A percentile compares a stretch with the other conserved stretches of the same genome.
These are phyloP conservation scores for Setaria italica DNA, from an alignment of 202 grass and related monocot genomes.

Conservation along the genomic window DNA sequence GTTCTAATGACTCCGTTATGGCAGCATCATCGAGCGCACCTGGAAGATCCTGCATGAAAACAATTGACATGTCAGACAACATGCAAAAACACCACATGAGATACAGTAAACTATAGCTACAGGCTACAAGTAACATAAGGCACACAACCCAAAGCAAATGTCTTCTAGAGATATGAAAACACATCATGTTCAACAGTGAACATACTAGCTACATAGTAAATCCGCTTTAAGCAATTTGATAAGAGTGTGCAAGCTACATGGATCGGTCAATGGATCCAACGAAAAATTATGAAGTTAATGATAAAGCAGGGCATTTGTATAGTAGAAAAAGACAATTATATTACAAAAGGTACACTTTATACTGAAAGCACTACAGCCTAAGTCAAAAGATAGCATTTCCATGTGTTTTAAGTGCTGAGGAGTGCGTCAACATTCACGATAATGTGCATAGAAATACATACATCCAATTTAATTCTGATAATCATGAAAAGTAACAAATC, in stretches of 20 bases:
- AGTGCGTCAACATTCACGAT: background rate
- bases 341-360: background rate
- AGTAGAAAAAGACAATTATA: background rate
- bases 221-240: background rate
- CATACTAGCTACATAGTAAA: conserved; percentile 1
- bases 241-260: background rate
- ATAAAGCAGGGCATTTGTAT: background rate
- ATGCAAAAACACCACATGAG: background rate
- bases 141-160: conserved; percentile 4
- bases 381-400: background rate
- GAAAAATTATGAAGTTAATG: background rate
- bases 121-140: background rate
- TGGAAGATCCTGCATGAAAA: conserved; percentile 82
- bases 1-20: conserved; percentile 93
- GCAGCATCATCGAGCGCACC: conserved; percentile 94
- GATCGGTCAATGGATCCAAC: background rate
- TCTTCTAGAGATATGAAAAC: background rate
- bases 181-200: background rate
- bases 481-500: conserved; percentile 18
- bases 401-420: background rate
- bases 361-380: background rate
- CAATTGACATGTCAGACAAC: conserved; percentile 6
- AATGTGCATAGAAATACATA: conserved; percentile 1
- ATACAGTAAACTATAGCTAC: conserved; percentile 17
- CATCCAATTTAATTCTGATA: background rate